phyloP scores from a whole-genome alignment of 2,329 filamentous ascomycete species.

The Colletotrichum kahawae region DNA sequence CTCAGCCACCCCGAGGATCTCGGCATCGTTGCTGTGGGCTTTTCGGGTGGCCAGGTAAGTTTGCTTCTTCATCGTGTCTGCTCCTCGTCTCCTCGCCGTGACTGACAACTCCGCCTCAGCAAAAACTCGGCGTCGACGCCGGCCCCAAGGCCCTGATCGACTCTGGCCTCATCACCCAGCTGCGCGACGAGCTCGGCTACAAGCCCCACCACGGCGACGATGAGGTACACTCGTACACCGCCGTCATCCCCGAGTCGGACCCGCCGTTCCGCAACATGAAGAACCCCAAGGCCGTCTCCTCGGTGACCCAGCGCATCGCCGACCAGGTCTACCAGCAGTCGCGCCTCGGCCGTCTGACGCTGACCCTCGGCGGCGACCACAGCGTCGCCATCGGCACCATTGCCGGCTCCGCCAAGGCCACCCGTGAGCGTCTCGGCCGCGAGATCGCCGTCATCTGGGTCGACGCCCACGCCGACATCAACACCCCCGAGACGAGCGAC shows the following conservation, averaged over 20 bases:
- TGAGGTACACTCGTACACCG: constrained; percentile 80
- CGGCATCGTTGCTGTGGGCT: constrained; percentile 92
- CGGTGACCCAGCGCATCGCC: constrained; percentile 81
- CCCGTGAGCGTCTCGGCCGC: constrained; percentile 77
- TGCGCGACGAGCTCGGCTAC: constrained; percentile 87
- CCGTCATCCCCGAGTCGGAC: constrained; percentile 74
- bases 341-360: constrained; percentile 79
- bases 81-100: not conserved
- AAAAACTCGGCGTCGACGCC: constrained; percentile 90
- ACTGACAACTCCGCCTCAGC: constrained; percentile 51
- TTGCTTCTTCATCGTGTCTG: too few relatives aligned
- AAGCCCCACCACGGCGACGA: constrained; percentile 83
- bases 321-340: constrained; percentile 89
- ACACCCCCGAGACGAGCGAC: constrained; percentile 87
- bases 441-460: constrained; percentile 99
- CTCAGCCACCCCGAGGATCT: constrained; percentile 80
- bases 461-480: constrained; percentile 97
- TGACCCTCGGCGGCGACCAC: constrained; percentile 96
- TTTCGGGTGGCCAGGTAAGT: constrained; percentile 95
- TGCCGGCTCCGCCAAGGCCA: constrained; percentile 83
- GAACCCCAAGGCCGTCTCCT: constrained; percentile 84
- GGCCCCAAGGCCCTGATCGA: constrained; percentile 89
- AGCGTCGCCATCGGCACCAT: constrained; percentile 95
- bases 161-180: constrained; percentile 82
- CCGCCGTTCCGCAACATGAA: constrained; percentile 92